These are phyloP conservation scores for Astrocystis sublimbata DNA, from an alignment of 495 filamentous ascomycete species.

Conservation along the genomic window DNA sequence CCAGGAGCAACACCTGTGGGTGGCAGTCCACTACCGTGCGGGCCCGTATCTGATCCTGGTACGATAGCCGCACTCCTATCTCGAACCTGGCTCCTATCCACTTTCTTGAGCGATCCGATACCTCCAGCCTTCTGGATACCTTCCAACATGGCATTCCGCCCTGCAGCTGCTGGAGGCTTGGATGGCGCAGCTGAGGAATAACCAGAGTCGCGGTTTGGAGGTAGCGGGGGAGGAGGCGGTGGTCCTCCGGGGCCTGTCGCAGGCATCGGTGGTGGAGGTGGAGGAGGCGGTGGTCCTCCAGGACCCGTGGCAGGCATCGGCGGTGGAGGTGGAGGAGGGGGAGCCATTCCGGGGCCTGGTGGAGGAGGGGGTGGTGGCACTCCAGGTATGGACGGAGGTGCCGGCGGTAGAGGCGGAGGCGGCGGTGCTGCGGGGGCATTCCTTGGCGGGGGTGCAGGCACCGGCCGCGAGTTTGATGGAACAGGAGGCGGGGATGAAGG, in stretches of 20 bases:
- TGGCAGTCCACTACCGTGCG: slow-evolving; percentile 57
- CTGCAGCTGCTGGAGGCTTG: slow-evolving; percentile 52
- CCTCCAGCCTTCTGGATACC: slow-evolving; percentile 80
- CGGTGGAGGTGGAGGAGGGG: slow-evolving; percentile 38
- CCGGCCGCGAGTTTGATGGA: slow-evolving; percentile 26
- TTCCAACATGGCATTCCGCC: slow-evolving; percentile 70
- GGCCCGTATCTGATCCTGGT: slow-evolving; percentile 58
- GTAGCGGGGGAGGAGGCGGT: slow-evolving; percentile 70
- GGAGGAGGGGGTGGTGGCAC: slow-evolving; percentile 33
- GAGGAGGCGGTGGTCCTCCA: slow-evolving; percentile 41
- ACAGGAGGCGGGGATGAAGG: slow-evolving; percentile 62
- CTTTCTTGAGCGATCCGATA: slow-evolving; percentile 74
- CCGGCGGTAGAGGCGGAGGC: slow-evolving; percentile 34
- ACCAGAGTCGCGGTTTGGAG: slow-evolving; percentile 65
- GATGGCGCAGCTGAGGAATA: slow-evolving; percentile 58
- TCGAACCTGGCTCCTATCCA: slow-evolving; percentile 71
- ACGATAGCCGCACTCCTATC: slow-evolving; percentile 77
- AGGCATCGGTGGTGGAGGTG: slow-evolving; percentile 58
- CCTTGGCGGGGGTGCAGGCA: slow-evolving; percentile 39
- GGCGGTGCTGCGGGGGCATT: slow-evolving; percentile 39
- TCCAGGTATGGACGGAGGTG: slow-evolving; percentile 38
- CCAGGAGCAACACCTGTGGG: slow-evolving; percentile 49
- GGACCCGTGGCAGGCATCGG: slow-evolving; percentile 23
- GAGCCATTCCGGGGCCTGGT: slow-evolving; percentile 31
- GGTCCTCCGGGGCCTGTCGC: slow-evolving; percentile 50